Evolutionary conservation across 2,329 filamentous ascomycete genomes (phyloP), one percentile per base, ranked within the genome.

Genomic region (Bipolaris sorokiniana): DNA sequence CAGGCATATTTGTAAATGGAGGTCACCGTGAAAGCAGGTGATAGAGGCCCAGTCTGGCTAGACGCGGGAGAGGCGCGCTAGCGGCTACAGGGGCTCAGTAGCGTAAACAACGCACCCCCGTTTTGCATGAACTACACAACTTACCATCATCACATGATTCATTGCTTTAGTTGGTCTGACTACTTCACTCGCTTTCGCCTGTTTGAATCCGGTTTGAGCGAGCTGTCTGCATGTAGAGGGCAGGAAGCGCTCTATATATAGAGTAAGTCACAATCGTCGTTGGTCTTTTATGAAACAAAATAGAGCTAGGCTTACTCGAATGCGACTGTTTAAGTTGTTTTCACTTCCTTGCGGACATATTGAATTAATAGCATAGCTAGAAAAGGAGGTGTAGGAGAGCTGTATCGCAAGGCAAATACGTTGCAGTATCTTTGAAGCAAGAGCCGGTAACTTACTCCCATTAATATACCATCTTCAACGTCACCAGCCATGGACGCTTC

Each of bases 401-500:
- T 13, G 10, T 3, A 26, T 7, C 18, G 18, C 28, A 28, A n/a
- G 20, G 20, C 5, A 18, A 13, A 9, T 22, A 13, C 22, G 6
- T 13, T 18, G 26, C 2, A 37, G 22, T n/a, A 23, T 11, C 5
- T 11, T 38, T n/a, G 5, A 28, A 38, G 10, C 22, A 38, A 37
- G 15, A 47, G 16, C 9, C 22, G 34, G 9, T 18, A 28, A 26
- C 46, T 13, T 10, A 13, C 3, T 26, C 7, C 9, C 15, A 28
- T 28, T 13, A 2, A n/a, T 26, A n/a, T 28, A 20, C 22, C 15
- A 15, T 15, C 7, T 37, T n/a, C 26, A 28, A 22, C 7, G 18
- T 16, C 45, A 28, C 28, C 45, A 26, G 34, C 7, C 15, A 56
- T 58, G 49, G 33, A 44, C 13, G 42, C 61, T 11, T 44, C 33